Conservation (phyloP, 2,329 filamentous ascomycete species). For the Aspergillus fumigatus region DNA sequence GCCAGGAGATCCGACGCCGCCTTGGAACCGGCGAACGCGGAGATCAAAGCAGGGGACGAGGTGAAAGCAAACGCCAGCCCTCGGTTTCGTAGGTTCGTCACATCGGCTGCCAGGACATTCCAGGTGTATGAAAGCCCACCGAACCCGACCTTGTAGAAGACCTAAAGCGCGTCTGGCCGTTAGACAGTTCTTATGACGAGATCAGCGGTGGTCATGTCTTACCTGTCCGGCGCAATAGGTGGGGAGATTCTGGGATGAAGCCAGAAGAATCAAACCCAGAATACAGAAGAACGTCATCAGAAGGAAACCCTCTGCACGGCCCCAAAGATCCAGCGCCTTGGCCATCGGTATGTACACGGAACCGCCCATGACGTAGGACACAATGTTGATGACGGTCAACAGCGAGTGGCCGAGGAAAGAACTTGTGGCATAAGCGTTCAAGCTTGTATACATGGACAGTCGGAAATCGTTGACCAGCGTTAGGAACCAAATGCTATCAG, state of each 20-base stretch:
- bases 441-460: conserved; percentile 33
- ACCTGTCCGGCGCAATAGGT: conserved; percentile 58
- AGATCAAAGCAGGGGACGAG: conserved; percentile 57
- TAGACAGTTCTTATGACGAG: not conserved
- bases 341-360: conserved; percentile 57
- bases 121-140: conserved; percentile 53
- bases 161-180: conserved; percentile 21
- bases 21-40: conserved; percentile 50
- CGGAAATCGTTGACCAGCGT: conserved; percentile 43
- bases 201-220: not conserved
- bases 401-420: conserved; percentile 52
- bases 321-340: conserved; percentile 61
- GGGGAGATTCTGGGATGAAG: conserved; percentile 55
- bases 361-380: conserved; percentile 53
- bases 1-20: conserved; percentile 48
- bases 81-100: conserved; percentile 54
- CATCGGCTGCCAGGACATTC: conserved; percentile 57
- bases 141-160: conserved; percentile 56
- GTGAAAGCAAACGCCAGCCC: conserved; percentile 56
- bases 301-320: conserved; percentile 54
- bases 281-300: conserved; percentile 46
- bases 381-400: conserved; percentile 51
- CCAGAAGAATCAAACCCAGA: conserved; percentile 56
- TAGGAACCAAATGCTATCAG: conserved; percentile 39
- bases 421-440: conserved; percentile 50